Percentiles rank a stretch among this genome's conserved stretches.
These are phyloP conservation scores for Starmerella bombicola DNA, from an alignment of 805 yeast species.

Conservation along the genomic window DNA sequence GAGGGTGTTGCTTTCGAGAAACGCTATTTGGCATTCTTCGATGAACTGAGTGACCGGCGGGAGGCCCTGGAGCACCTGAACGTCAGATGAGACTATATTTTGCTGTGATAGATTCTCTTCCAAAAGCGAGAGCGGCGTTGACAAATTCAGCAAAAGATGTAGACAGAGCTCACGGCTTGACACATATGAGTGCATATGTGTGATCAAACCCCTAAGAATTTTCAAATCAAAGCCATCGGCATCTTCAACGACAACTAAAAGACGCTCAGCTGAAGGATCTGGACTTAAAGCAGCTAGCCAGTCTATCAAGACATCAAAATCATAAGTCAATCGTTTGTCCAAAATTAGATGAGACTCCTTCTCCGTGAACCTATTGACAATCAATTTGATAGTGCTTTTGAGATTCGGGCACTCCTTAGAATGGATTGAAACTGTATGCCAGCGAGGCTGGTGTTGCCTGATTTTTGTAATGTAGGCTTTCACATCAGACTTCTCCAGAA, in stretches of 20 bases:
- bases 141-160: constrained; percentile 28
- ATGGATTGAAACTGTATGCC: constrained; percentile 24
- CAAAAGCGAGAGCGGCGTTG: constrained; percentile 29
- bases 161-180: constrained; percentile 24
- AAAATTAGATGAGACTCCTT: constrained; percentile 16
- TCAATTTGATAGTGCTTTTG: constrained; percentile 26
- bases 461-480: constrained; percentile 1
- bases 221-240: constrained; percentile 30
- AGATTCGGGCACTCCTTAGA: constrained; percentile 30
- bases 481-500: constrained; percentile 10
- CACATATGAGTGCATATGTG: constrained; percentile 28
- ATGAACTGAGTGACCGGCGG: constrained; percentile 12
- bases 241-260: constrained; percentile 30
- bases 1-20: constrained; percentile 1
- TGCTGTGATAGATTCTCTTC: constrained; percentile 27
- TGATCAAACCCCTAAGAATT: constrained; percentile 25
- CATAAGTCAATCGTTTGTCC: constrained; percentile 30
- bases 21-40: constrained; percentile 3
- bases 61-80: constrained; percentile 15
- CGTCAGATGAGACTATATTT: constrained; percentile 17
- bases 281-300: constrained; percentile 23
- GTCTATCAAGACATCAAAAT: constrained; percentile 28
- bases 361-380: constrained; percentile 28
- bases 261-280: constrained; percentile 2
- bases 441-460: neutral